Base-by-base conservation (phyloP, 495 filamentous ascomycete species). In the Aspergillus campestris region DNA sequence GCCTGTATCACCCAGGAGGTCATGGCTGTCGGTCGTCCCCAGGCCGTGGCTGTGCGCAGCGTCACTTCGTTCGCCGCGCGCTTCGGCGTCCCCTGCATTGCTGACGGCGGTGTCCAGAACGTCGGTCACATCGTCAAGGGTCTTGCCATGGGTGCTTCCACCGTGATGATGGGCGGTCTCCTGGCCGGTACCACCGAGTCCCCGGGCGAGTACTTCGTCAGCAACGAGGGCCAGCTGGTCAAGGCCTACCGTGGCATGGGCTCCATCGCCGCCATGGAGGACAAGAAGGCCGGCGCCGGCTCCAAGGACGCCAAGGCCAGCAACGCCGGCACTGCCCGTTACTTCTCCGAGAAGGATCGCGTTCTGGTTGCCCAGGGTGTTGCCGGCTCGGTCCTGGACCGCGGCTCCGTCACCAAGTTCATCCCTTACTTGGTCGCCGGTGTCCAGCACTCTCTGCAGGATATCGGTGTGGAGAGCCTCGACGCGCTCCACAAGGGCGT, bases 171-270 rank as follows among this genome's bases (percentile, higher is more conserved):
- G 92, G 92, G 92, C 49, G 92, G 92, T 64, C 78, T 99, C 28
- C 79, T 99, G 48, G 92, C 92, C 32, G 92, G 94, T 64, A 97
- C 92, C 39, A 95, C 94, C 39, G 92, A 99, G 69, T 95, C 89
- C 8, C 92, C 92, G 18, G 92, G 92, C 32, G 89, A 94, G 50
- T 99, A 95, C 55, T 96, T 91, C 58, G 87, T 99, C 48, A 89
- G 85, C 59, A 80, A 83, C 40, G 92, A 96, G 62, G 92, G 92
- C 27, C 88, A 96, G 76, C 81, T 99, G 29, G 91, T 97, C 65
- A 99, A 99, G 76, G 89, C 92, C 40, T 99, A 99, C 74, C 82
- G 92, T 66, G 92, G 92, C 39, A 99, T 99, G 92, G 92, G 92
- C 53, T 85, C 79, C 58, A 99, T 99, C 59, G 92, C 95, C 58